These are phyloP conservation scores for Parastagonospora avenae DNA, from an alignment of 2,329 filamentous ascomycete genomes.

Conservation along the genomic window DNA sequence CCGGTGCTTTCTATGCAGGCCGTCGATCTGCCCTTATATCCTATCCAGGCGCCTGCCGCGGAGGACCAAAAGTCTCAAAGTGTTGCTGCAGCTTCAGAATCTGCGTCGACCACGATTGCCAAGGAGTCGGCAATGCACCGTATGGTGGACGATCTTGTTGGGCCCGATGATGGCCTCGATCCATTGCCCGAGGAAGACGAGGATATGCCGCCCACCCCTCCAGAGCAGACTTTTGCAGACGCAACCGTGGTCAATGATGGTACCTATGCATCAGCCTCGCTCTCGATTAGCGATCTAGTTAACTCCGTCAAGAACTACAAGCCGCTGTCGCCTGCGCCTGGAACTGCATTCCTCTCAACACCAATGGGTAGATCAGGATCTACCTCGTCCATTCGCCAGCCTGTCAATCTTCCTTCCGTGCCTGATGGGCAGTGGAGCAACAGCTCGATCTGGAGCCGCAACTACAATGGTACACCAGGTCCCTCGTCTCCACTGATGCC, in stretches of 20 bases:
- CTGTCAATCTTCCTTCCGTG: constrained; percentile 42
- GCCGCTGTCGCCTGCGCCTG: constrained; percentile 33
- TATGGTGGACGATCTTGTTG: constrained; percentile 64
- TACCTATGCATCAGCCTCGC: constrained; percentile 31
- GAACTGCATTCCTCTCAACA: constrained; percentile 28
- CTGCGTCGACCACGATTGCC: constrained; percentile 51
- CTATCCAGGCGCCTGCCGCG: constrained; percentile 28
- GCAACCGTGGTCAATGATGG: constrained; percentile 41
- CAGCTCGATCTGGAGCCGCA: constrained; percentile 45
- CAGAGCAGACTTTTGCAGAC: constrained; percentile 53
- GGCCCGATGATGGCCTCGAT: constrained; percentile 48
- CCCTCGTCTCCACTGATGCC: constrained; percentile 36
- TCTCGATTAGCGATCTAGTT: constrained; percentile 45
- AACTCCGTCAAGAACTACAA: constrained; percentile 46
- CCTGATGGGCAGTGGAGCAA: constrained; percentile 44
- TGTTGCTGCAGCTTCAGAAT: constrained; percentile 50
- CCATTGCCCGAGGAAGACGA: constrained; percentile 50
- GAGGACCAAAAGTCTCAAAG: constrained; percentile 45
- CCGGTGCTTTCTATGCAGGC: constrained; percentile 44
- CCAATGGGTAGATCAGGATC: constrained; percentile 43
- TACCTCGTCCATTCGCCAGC: constrained; percentile 43
- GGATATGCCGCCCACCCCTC: constrained; percentile 53
- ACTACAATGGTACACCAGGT: constrained; percentile 36
- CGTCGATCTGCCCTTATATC: constrained; percentile 46
- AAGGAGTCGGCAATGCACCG: constrained; percentile 58